Conservation (phyloP, 495 filamentous ascomycete species). For the Massariosphaeria phaeospora region DNA sequence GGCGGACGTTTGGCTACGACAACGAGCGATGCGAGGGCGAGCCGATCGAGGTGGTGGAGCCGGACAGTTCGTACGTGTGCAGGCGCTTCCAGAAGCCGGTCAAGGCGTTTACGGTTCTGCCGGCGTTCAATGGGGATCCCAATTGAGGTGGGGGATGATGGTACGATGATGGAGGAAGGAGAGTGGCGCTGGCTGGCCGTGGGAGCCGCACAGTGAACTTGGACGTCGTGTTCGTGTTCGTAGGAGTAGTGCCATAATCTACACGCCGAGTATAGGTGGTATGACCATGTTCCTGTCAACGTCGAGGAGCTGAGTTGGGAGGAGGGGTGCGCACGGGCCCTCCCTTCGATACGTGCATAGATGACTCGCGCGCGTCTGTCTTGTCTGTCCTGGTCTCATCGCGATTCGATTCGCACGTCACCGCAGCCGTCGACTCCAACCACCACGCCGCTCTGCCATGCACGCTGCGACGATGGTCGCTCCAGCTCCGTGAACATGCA, state of each 20-base stretch:
- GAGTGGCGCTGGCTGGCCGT: too few relatives aligned
- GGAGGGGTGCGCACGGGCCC: too few relatives aligned
- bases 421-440: neutral
- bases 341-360: too few relatives aligned
- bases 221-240: too few relatives aligned
- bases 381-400: neutral
- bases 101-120: slow-evolving; percentile 6
- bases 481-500: neutral
- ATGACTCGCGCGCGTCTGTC: too few relatives aligned
- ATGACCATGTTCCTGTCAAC: too few relatives aligned
- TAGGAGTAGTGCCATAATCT: too few relatives aligned
- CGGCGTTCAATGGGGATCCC: slow-evolving; percentile 10
- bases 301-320: too few relatives aligned
- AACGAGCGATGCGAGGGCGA: neutral
- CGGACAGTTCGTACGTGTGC: slow-evolving; percentile 1
- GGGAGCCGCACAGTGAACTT: too few relatives aligned
- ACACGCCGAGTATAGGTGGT: too few relatives aligned
- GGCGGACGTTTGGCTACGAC: neutral
- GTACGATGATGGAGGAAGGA: neutral
- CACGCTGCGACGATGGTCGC: neutral
- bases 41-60: neutral
- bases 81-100: slow-evolving; percentile 1
- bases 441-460: neutral
- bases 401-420: neutral
- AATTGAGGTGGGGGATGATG: neutral